Evolutionary conservation across 2,329 filamentous ascomycete genomes (phyloP), one percentile per base, ranked within the genome.

Genomic region (Fusarium sp.): DNA sequence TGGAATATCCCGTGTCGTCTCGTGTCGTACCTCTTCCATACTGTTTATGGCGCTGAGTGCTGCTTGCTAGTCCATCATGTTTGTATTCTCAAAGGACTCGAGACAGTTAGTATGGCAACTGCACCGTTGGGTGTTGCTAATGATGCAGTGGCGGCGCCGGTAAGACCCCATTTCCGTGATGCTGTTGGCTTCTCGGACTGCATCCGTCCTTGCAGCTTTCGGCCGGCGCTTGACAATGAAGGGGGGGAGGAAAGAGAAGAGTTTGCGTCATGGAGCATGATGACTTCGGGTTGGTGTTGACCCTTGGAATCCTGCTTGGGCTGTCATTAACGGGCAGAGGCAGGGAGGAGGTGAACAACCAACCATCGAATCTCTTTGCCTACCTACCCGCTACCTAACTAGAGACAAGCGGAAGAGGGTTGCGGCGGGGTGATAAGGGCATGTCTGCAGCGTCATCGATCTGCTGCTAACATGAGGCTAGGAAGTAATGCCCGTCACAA

Each of bases 231-330:
- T 67, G 65, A 29, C 38, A 36, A 35, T 33, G 35, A 31, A 31
- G 52, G 50, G 58, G 52, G 58, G 61, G 53, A 50, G 39, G 45
- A 49, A 44, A 56, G 41, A 45, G 44, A 53, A 62, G 38, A 50
- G 65, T 64, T 74, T 77, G 67, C 73, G 75, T 77, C 75, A 77
- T 76, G 57, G 62, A 61, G 70, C 65, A 71, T 70, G 41, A 52
- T 68, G 14, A 45, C 49, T 67, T 69, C 57, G 31, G 57, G 46
- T 55, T 62, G 62, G 31, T 62, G 49, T 46, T 61, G 72, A 75
- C 70, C 64, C 67, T 57, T 73, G 68, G 61, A 76, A 76, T 76
- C 74, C 72, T 66, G 50, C 38, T 65, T 68, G 57, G 31, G 17
- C 31, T 56, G 53, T 47, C 22, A 56, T 56, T 27, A 25, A 42